These are phyloP conservation scores for Blastobotrys ciferrii DNA, from an alignment of 1,139 yeast species.

Conservation along the genomic window DNA sequence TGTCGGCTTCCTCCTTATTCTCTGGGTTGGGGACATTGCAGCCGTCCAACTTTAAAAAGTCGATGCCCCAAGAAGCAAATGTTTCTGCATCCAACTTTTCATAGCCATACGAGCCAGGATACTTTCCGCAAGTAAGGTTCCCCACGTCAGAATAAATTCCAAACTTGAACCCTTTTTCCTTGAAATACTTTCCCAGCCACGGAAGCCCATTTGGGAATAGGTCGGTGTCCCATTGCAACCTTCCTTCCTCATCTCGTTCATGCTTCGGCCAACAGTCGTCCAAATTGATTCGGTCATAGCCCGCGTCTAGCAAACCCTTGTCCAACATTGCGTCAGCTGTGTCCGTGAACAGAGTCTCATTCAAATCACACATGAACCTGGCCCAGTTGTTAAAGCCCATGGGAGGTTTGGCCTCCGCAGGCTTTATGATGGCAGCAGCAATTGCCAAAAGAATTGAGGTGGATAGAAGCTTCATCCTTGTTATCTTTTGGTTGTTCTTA, in stretches of 20 bases:
- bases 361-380: constrained; percentile 11
- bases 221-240: constrained; percentile 10
- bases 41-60: constrained; percentile 33
- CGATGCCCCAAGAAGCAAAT: constrained; percentile 32
- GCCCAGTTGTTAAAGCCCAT: constrained; percentile 16
- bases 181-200: constrained; percentile 25
- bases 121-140: constrained; percentile 30
- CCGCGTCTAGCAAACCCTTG: constrained; percentile 14
- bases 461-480: neutral
- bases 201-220: constrained; percentile 32
- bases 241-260: constrained; percentile 9
- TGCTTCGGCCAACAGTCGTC: constrained; percentile 15
- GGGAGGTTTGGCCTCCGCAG: constrained; percentile 10
- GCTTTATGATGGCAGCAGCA: constrained; percentile 1
- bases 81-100: constrained; percentile 31
- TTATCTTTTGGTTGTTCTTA: too few relatives aligned
- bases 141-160: constrained; percentile 35
- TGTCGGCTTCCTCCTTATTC: neutral
- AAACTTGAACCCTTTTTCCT: constrained; percentile 28
- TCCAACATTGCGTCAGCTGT: constrained; percentile 13
- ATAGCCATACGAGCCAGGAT: constrained; percentile 31
- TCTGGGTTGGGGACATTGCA: constrained; percentile 18
- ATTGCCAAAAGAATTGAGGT: neutral
- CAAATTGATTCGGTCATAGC: constrained; percentile 12
- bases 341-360: constrained; percentile 13